Conservation (phyloP, 192 early-diverging fungal species). For the Diversispora eburnea region DNA sequence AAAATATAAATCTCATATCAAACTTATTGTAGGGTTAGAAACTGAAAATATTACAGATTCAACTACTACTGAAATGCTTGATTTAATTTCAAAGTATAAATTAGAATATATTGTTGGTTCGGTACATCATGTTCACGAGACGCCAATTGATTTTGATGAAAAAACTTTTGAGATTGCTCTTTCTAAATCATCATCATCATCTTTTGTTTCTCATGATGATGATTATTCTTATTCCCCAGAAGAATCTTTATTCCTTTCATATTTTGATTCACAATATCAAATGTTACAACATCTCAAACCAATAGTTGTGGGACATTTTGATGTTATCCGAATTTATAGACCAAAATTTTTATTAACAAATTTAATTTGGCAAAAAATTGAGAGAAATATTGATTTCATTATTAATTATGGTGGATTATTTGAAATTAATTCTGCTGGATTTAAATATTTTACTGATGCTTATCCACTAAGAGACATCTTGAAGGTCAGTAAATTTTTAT, state of each 20-base stretch:
- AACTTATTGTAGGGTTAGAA: slow-evolving; percentile 81
- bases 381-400: slow-evolving; percentile 81
- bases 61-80: slow-evolving; percentile 4
- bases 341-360: slow-evolving; percentile 31
- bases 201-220: background rate
- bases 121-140: slow-evolving; percentile 79
- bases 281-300: slow-evolving; percentile 73
- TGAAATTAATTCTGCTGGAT: slow-evolving; percentile 91
- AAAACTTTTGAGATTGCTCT: slow-evolving; percentile 55
- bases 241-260: slow-evolving; percentile 60
- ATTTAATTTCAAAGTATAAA: background rate
- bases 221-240: background rate
- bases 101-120: slow-evolving; percentile 93
- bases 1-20: slow-evolving; percentile 64
- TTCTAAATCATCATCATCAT: slow-evolving; percentile 7
- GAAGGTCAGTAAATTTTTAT: slow-evolving; percentile 42
- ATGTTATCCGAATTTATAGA: slow-evolving; percentile 81
- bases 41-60: slow-evolving; percentile 74
- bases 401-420: slow-evolving; percentile 81
- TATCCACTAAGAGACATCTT: slow-evolving; percentile 89
- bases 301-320: slow-evolving; percentile 92
- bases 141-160: slow-evolving; percentile 80
- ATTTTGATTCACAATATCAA: slow-evolving; percentile 87
- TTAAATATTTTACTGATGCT: slow-evolving; percentile 77
- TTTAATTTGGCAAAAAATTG: slow-evolving; percentile 48